Evolutionary conservation across 2,329 filamentous ascomycete species (phyloP), one percentile per base, ranked within the genome.

Genomic region (Fusarium sp.): DNA sequence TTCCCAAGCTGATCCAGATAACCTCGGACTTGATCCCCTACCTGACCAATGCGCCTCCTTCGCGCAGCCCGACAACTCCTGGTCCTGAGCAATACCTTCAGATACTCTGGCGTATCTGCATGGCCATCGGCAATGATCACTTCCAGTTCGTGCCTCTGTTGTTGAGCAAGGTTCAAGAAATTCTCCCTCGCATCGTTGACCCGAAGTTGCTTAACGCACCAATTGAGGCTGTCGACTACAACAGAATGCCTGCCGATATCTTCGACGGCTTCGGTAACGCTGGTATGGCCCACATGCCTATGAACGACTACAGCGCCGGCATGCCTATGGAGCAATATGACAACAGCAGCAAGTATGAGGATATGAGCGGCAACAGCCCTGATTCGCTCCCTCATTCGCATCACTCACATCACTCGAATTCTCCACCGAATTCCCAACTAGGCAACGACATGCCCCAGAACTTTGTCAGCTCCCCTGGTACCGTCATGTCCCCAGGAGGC

Each of bases 1-100:
- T 96, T 64, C 92, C 94, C 76, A 95, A 95, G 77, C 81, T 97
- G 14, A 88, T 96, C 72, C 91, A 94, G 70, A 87, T 94, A 37
- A 89, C 92, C 14, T 91, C 87, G 77, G 89, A 90, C 18, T 83
- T 96, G 65, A 90, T 87, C 10, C 91, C 95, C 68, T 89, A 93
- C 37, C 88, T 97, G 58, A 85, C 90, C 11, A 84, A 90, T 52
- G 88, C 90, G 51, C 87, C 88, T 2, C 81, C 87, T 0, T 85
- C 88, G 5, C 83, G 87, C 10, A 52, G 19, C 4, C 85, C 88
- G 41, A 86, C 88, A 2, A 93, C 93, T 76, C 84, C 78, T 87
- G 39, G 89, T 90, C 1, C 92, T 89, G 89, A 37, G 4, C 91
- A 95, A 74, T 90, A 93, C 75, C 86, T 97, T 7, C 88, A 88